phyloP scores from a whole-genome alignment of 176 grass and related monocot species.

The maize (Zea mays) region Zm-B73-REFERENCE-NAM-5.0 NC_050096.1:100398501-100399000 shows the following conservation, averaged over 20 bases:
- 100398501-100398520: background rate
- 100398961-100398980: background rate
- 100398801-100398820: background rate
- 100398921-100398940: background rate
- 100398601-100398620: constrained; percentile 45
- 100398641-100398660: constrained; percentile 53
- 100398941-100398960: background rate
- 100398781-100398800: background rate
- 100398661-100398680: constrained; percentile 26
- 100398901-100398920: background rate
- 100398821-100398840: constrained; percentile 2
- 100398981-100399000: background rate
- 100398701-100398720: background rate
- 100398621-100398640: constrained; percentile 41
- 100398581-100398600: constrained; percentile 47
- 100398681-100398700: constrained; percentile 46
- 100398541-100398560: constrained; percentile 25
- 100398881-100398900: background rate
- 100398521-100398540: background rate
- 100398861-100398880: background rate
- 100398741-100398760: background rate
- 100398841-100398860: background rate
- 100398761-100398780: background rate
- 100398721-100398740: background rate
- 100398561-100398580: constrained; percentile 24